Percentiles rank a stretch among this genome's conserved stretches.
Conservation (phyloP, 495 filamentous ascomycete genomes). For the Amorphotheca resinae region DNA sequence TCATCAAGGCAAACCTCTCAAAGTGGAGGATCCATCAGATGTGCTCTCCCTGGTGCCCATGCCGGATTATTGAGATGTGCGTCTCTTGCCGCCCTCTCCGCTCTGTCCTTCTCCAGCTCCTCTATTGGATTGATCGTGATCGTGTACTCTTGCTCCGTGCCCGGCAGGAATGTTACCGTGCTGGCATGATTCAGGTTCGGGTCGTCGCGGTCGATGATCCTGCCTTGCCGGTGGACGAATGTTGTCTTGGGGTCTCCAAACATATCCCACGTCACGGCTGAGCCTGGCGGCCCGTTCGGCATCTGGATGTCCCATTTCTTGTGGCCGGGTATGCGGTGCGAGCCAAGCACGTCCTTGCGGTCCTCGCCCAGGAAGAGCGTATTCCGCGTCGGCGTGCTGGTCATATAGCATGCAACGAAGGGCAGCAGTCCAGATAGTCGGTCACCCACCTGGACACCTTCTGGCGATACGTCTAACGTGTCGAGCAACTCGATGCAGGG, state of each 20-base stretch:
- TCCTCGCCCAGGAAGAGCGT: conserved; percentile 30
- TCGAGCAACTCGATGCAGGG: neutral
- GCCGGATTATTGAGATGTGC: too few relatives aligned
- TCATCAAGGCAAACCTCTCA: too few relatives aligned
- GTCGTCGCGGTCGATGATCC: conserved; percentile 10
- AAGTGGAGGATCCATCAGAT: too few relatives aligned
- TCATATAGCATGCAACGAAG: conserved; percentile 29
- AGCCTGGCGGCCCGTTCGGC: neutral
- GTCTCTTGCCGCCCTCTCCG: neutral
- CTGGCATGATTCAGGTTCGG: neutral
- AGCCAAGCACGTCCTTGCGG: conserved; percentile 32
- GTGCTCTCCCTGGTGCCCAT: too few relatives aligned
- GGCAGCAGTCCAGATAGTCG: conserved; percentile 33
- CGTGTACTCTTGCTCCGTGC: neutral
- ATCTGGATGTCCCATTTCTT: conserved; percentile 18
- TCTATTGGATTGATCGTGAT: neutral
- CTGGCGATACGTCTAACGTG: conserved; percentile 1
- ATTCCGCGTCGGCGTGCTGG: conserved; percentile 26
- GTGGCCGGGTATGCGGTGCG: conserved; percentile 28
- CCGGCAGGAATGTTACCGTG: neutral
- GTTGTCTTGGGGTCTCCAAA: conserved; percentile 10
- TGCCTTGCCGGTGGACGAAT: conserved; percentile 8
- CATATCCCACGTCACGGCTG: neutral
- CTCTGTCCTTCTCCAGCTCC: neutral
- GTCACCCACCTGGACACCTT: conserved; percentile 5